Base-by-base conservation (phyloP, 1,139 yeast species). In the Zygoascus hellenicus region DNA sequence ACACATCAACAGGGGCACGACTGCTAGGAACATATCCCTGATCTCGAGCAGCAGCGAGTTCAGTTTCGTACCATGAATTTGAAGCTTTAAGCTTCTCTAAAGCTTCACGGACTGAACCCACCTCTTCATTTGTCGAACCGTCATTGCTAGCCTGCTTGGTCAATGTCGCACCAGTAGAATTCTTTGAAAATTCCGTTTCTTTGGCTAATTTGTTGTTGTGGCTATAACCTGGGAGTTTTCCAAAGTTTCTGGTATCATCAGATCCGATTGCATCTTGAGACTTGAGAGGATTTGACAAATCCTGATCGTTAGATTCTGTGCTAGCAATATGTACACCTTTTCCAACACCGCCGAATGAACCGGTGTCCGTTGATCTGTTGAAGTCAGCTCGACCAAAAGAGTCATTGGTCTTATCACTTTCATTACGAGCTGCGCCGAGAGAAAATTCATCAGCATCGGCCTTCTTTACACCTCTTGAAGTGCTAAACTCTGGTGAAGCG, bases 1-100 rank as follows among this genome's bases (percentile, higher is more conserved):
- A 49, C 26, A 62, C 58, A 41, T 61, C 62, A 1, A 58, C 64
- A 5, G 65, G 65, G 5, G 64, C 63, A 19, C 56, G 49, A 2
- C 59, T 51, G 33, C 48, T 47, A 7, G 65, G 62, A 16, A 62
- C 54, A 43, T 52, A 62, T 1, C 66, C 66, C 15, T 58, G 54
- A 15, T 60, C 60, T 22, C 51, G 51, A 2, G 66, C 66, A 22
- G 60, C 55, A 2, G 62, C 55, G 28, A 63, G 57, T 43, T 62
- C 66, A 3, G 59, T 45, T 49, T 62, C 66, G 45, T 62, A 62
- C 66, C 66, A 62, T 1, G 65, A 57, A 45, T 62, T 62, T 17
- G 65, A 60, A 2, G 65, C 66, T 48, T 61, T 62, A 30, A 62
- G 55, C 34, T 56, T 57, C 44, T 62, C 66, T 34, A 60, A 45